Conservation (phyloP, 768 basidiomycete species). For the Xerocomellus intermedius region DNA sequence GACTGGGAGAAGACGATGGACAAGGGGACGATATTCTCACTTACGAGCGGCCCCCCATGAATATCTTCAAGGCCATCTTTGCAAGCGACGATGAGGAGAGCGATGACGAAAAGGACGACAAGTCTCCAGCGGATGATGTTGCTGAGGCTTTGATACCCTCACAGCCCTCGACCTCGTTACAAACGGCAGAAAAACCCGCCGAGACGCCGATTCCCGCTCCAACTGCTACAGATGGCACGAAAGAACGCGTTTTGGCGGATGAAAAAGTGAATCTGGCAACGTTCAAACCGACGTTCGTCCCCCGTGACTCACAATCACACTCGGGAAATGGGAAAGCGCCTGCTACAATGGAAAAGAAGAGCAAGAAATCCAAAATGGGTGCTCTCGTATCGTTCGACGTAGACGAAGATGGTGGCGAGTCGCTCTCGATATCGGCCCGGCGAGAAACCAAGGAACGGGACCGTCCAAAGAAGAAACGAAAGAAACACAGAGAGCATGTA, state of each 20-base stretch:
- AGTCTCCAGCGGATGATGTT: slow-evolving; percentile 13
- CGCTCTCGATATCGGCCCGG: slow-evolving; percentile 27
- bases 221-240: not conserved
- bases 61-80: slow-evolving; percentile 98
- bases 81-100: slow-evolving; percentile 91
- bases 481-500: slow-evolving; percentile 33
- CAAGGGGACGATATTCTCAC: slow-evolving; percentile 88
- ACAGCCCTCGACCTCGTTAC: slow-evolving; percentile 14
- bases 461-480: slow-evolving; percentile 43
- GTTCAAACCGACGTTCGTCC: slow-evolving; percentile 89
- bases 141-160: not conserved
- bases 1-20: slow-evolving; percentile 87
- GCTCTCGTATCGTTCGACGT: slow-evolving; percentile 75
- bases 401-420: slow-evolving; percentile 58
- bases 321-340: slow-evolving; percentile 43
- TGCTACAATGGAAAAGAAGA: slow-evolving; percentile 46
- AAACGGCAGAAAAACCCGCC: not conserved
- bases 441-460: slow-evolving; percentile 37
- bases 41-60: slow-evolving; percentile 84
- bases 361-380: slow-evolving; percentile 44
- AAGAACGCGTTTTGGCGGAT: slow-evolving; percentile 1
- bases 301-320: slow-evolving; percentile 40
- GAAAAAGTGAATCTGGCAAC: slow-evolving; percentile 55
- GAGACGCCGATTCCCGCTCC: not conserved
- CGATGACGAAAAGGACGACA: slow-evolving; percentile 55